A percentile compares a stretch with the other conserved stretches of the same genome.
These are phyloP conservation scores for Penstemon barbatus DNA, from an alignment of 257 asterid genomes.

Conservation along the genomic window DNA sequence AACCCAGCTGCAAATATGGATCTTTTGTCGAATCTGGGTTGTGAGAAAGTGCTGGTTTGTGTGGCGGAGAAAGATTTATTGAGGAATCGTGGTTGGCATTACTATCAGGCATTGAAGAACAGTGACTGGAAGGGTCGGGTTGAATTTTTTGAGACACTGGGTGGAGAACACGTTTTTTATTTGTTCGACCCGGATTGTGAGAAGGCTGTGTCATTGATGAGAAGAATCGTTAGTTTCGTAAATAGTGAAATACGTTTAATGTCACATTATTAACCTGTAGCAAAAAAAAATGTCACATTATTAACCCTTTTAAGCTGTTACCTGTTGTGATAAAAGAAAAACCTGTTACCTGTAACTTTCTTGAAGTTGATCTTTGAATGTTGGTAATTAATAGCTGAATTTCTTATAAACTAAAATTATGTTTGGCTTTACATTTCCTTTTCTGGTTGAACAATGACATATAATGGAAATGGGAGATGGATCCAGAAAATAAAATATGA, in stretches of 20 bases:
- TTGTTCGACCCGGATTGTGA: constrained; percentile 26
- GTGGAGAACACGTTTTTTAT: constrained; percentile 47
- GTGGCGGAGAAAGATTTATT: constrained; percentile 46
- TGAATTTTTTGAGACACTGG: constrained; percentile 43
- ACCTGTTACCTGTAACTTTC: background rate
- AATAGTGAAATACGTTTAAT: background rate
- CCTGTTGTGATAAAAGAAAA: background rate
- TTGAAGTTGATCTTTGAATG: too few relatives aligned
- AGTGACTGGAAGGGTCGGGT: constrained; percentile 48
- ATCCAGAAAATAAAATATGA: too few relatives aligned
- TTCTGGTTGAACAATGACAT: too few relatives aligned
- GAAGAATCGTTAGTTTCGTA: constrained; percentile 36
- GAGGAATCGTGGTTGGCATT: constrained; percentile 40
- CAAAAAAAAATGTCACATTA: background rate
- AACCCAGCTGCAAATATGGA: constrained; percentile 47
- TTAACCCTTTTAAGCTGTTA: background rate
- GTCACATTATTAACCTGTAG: background rate
- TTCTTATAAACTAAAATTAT: too few relatives aligned
- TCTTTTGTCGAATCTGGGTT: constrained; percentile 32
- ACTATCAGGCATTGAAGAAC: constrained; percentile 34
- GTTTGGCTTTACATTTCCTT: too few relatives aligned
- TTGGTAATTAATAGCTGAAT: too few relatives aligned
- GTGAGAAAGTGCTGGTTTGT: constrained; percentile 46
- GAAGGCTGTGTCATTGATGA: constrained; percentile 34
- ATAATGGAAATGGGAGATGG: too few relatives aligned